These are phyloP conservation scores for Gypsophila paniculata DNA, from an alignment of 179 eudicot species.

Conservation along the genomic window DNA sequence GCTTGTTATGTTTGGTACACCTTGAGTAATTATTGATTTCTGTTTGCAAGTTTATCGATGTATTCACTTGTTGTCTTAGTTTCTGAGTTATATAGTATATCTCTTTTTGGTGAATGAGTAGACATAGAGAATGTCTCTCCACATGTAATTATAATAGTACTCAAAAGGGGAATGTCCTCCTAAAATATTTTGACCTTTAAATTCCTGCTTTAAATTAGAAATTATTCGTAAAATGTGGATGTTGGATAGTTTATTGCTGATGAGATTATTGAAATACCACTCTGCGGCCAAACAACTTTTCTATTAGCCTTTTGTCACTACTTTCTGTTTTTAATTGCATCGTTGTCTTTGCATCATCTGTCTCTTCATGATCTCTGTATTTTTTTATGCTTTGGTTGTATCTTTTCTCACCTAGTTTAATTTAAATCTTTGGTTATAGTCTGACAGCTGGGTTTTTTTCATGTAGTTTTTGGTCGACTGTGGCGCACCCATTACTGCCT, in stretches of 20 bases:
- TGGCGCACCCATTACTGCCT: constrained; percentile 60
- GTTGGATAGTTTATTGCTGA: neutral
- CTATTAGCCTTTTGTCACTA: too few relatives aligned
- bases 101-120: too few relatives aligned
- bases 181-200: neutral
- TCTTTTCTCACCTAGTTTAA: neutral
- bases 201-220: too few relatives aligned
- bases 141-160: too few relatives aligned
- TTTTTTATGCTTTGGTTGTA: too few relatives aligned
- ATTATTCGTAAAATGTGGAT: neutral
- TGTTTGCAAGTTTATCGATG: neutral
- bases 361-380: neutral
- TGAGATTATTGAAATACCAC: neutral
- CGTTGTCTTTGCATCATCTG: too few relatives aligned
- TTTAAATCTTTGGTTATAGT: neutral
- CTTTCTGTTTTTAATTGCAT: too few relatives aligned
- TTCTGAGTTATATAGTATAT: too few relatives aligned
- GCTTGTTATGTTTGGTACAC: neutral
- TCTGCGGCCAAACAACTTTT: too few relatives aligned
- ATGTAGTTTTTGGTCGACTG: constrained; percentile 76
- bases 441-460: constrained; percentile 6
- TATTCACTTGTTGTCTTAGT: neutral
- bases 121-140: too few relatives aligned
- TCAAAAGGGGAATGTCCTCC: neutral
- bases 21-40: neutral